Evolutionary conservation across 306 rosid species (phyloP).

Genomic region (Cucurbita pepo): DNA sequence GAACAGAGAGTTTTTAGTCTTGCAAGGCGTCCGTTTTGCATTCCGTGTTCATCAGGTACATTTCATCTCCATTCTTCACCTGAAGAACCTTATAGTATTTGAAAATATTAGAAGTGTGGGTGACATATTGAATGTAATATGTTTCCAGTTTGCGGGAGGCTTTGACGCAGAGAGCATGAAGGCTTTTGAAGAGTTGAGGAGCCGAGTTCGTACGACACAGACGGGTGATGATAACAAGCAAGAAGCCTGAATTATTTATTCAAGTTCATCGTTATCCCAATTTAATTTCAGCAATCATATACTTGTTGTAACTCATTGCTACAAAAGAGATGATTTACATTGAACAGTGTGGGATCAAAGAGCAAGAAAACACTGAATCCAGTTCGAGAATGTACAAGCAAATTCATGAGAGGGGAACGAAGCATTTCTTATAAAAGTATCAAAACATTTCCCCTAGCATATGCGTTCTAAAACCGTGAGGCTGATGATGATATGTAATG

Average conservation of each 20-base stretch:
- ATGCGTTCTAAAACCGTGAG: too few relatives aligned
- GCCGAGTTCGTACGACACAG: conserved; percentile 35
- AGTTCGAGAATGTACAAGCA: neutral
- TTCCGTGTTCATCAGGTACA: conserved; percentile 90
- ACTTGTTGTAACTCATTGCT: neutral
- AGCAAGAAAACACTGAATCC: neutral
- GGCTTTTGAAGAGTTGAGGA: conserved; percentile 80
- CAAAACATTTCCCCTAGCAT: too few relatives aligned
- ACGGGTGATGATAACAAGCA: conserved; percentile 32
- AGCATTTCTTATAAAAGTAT: too few relatives aligned
- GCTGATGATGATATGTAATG: too few relatives aligned
- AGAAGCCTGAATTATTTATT: conserved; percentile 10
- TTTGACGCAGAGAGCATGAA: conserved; percentile 91
- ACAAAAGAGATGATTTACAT: neutral
- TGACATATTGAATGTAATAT: conserved; percentile 7
- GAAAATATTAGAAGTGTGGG: neutral
- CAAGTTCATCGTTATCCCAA: neutral
- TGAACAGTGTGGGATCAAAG: neutral
- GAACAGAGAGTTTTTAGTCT: conserved; percentile 53
- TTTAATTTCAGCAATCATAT: conserved; percentile 1
- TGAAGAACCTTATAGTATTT: neutral
- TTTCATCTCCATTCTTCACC: neutral
- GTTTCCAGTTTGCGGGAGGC: conserved; percentile 86
- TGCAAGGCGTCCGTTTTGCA: conserved; percentile 91
- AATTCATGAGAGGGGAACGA: too few relatives aligned